Conservation (phyloP, 75 land plant genomes). For the Cunninghamia lanceolata region DNA sequence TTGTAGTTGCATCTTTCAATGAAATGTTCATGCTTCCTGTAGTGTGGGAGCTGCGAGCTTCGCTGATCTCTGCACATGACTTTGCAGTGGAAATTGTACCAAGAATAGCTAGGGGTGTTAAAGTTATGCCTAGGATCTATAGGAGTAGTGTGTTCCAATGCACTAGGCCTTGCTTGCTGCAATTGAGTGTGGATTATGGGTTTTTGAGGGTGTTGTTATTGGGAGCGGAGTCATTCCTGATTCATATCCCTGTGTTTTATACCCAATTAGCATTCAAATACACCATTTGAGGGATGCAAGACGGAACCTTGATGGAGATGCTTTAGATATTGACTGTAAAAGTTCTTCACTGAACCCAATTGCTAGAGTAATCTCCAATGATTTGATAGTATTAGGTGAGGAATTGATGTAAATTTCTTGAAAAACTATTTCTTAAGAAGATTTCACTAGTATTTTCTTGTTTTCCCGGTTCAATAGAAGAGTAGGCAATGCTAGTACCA, state of each 20-base stretch:
- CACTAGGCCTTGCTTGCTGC: constrained; percentile 8
- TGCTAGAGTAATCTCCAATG: background rate
- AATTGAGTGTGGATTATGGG: constrained; percentile 11
- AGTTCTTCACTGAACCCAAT: constrained; percentile 1
- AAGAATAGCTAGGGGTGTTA: constrained; percentile 5
- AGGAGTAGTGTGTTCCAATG: constrained; percentile 10
- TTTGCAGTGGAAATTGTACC: constrained; percentile 11
- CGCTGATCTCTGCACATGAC: background rate
- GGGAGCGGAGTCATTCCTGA: constrained; percentile 5
- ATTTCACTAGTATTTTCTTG: background rate
- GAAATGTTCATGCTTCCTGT: constrained; percentile 7
- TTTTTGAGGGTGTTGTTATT: constrained; percentile 7
- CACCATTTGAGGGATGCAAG: background rate
- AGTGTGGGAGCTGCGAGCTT: constrained; percentile 6
- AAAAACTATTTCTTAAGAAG: background rate
- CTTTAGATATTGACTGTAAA: background rate
- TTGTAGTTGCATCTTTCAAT: background rate
- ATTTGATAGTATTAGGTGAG: background rate
- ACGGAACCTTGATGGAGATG: background rate
- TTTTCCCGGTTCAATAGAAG: constrained; percentile 6
- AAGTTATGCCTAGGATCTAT: background rate
- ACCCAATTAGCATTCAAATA: background rate
- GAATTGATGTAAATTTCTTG: background rate
- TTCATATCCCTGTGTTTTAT: constrained; percentile 2
- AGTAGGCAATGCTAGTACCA: constrained; percentile 14